phyloP scores from a whole-genome alignment of 1,139 yeast genomes.

The Pichia sp. region DNA sequence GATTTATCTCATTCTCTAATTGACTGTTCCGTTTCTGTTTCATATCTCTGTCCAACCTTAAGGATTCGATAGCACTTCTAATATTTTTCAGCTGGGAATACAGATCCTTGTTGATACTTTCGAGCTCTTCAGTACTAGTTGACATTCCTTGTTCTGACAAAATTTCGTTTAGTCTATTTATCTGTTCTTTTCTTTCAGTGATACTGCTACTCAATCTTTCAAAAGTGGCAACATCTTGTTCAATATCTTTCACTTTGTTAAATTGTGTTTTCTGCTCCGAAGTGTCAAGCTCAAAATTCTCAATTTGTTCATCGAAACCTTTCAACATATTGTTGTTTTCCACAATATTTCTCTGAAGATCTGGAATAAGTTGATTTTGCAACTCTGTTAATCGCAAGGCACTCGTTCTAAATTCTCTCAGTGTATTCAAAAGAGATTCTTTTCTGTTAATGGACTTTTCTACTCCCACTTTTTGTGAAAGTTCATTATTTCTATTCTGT shows the following conservation, averaged over 20 bases:
- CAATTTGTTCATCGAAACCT: conserved; percentile 1
- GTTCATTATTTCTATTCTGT: conserved; percentile 19
- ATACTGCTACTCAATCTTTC: conserved; percentile 8
- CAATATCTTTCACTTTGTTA: conserved; percentile 8
- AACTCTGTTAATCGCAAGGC: conserved; percentile 16
- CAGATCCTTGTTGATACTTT: conserved; percentile 40
- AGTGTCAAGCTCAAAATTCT: neutral
- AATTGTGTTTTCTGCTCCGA: neutral
- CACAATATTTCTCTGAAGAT: neutral
- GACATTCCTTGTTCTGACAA: conserved; percentile 14
- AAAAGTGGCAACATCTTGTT: conserved; percentile 9
- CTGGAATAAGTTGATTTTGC: conserved; percentile 1
- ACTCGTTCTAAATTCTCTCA: conserved; percentile 23
- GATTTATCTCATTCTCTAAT: conserved; percentile 52
- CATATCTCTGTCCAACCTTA: conserved; percentile 48
- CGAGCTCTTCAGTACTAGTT: conserved; percentile 46
- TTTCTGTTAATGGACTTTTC: conserved; percentile 23
- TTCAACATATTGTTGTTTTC: neutral
- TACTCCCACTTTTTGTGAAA: conserved; percentile 24
- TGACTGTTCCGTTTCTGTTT: conserved; percentile 45
- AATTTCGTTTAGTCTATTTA: conserved; percentile 8
- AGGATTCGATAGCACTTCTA: conserved; percentile 42
- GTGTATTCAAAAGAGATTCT: conserved; percentile 23
- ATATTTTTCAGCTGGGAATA: conserved; percentile 41
- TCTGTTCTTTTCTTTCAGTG: conserved; percentile 13